Percentiles rank a stretch among this genome's conserved stretches.
These are phyloP conservation scores for Penicillium thymicola DNA, from an alignment of 2,329 filamentous ascomycete genomes.

Conservation along the genomic window DNA sequence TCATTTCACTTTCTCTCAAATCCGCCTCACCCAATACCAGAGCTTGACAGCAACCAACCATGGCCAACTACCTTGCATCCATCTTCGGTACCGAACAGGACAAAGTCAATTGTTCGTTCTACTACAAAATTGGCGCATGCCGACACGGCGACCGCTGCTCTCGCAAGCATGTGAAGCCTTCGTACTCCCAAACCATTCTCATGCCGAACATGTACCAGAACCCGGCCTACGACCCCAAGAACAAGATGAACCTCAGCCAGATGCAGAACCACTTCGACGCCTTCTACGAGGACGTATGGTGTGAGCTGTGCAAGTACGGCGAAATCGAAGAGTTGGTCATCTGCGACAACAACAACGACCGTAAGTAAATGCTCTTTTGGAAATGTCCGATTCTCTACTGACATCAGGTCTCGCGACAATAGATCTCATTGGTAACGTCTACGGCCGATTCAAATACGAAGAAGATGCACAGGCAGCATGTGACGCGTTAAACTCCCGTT, in stretches of 20 bases:
- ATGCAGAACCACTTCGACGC: conserved; percentile 99
- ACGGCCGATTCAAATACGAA: conserved; percentile 99
- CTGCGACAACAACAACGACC: conserved; percentile 99
- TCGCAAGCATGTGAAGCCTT: conserved; percentile 98
- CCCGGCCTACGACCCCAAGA: conserved; percentile 93
- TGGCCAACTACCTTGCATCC: conserved; percentile 98
- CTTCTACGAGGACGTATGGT: conserved; percentile 99
- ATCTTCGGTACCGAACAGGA: conserved; percentile 99
- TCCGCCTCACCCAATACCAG: background rate
- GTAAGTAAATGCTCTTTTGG: conserved; percentile 50
- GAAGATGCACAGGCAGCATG: conserved; percentile 90
- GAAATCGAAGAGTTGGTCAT: conserved; percentile 97
- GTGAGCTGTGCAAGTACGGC: conserved; percentile 98
- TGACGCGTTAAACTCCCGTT: conserved; percentile 88
- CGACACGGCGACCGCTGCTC: conserved; percentile 97
- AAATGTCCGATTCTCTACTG: conserved; percentile 7
- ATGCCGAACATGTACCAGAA: conserved; percentile 99
- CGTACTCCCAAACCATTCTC: conserved; percentile 95
- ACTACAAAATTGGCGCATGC: conserved; percentile 99
- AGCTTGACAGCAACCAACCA: conserved; percentile 40
- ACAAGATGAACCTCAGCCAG: conserved; percentile 93
- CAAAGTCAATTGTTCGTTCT: conserved; percentile 99
- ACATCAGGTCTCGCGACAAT: conserved; percentile 8
- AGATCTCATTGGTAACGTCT: conserved; percentile 98
- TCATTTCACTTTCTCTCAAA: background rate